Conservation (phyloP, 2,329 filamentous ascomycete genomes). For the Fusarium pininemorale region DNA sequence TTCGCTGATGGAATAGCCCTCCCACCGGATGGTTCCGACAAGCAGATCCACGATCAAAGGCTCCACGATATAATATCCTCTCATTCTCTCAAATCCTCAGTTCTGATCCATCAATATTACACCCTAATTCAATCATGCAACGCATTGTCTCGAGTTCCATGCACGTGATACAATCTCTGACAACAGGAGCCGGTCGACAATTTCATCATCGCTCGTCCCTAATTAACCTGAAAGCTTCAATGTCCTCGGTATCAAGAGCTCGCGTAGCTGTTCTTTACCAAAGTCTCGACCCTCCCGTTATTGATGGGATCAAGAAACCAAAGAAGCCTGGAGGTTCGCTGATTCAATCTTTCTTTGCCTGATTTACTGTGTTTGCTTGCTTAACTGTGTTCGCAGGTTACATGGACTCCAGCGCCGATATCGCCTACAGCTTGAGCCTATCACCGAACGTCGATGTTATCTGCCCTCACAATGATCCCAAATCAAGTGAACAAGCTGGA, state of each 20-base stretch:
- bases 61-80: not conserved
- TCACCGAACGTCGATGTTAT: constrained; percentile 23
- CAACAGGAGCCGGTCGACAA: not conserved
- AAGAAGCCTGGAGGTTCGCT: constrained; percentile 54
- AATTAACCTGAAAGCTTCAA: not conserved
- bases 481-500: constrained; percentile 13
- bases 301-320: constrained; percentile 58
- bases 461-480: not conserved
- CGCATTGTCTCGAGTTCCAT: not conserved
- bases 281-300: constrained; percentile 55
- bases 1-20: not conserved
- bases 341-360: not conserved
- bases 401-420: constrained; percentile 32
- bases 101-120: not conserved
- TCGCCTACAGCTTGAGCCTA: constrained; percentile 29
- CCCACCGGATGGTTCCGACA: not conserved
- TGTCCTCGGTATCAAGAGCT: not conserved
- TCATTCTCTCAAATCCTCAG: not conserved
- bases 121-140: not conserved
- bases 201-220: not conserved
- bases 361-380: not conserved
- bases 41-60: not conserved
- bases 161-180: not conserved
- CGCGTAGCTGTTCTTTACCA: constrained; percentile 58
- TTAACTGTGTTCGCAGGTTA: constrained; percentile 13